Percentiles rank a stretch among this genome's conserved stretches.
These are phyloP conservation scores for Coemansia sp. DNA, from an alignment of 192 early-diverging fungal genomes.

Conservation along the genomic window DNA sequence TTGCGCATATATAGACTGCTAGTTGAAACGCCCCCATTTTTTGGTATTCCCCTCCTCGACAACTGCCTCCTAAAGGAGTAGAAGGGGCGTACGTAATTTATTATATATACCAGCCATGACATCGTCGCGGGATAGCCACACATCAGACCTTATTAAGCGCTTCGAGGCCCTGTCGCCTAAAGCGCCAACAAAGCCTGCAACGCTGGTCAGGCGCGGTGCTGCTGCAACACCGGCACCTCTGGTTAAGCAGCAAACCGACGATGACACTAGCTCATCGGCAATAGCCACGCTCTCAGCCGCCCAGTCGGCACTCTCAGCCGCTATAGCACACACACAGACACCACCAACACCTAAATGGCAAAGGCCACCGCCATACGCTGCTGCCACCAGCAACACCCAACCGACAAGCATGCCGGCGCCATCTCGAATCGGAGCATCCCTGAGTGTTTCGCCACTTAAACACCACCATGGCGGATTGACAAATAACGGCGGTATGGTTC, in stretches of 20 bases:
- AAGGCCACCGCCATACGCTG: neutral
- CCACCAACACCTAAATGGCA: neutral
- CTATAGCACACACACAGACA: conserved; percentile 2
- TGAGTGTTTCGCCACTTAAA: too few species aligned
- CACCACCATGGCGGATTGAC: neutral
- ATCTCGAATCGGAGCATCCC: neutral
- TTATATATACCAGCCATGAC: neutral
- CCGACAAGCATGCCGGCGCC: neutral
- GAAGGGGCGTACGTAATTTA: neutral
- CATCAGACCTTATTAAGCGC: conserved; percentile 39
- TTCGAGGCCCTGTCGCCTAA: conserved; percentile 31
- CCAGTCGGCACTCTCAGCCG: conserved; percentile 5
- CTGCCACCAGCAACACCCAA: neutral
- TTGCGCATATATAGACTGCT: neutral
- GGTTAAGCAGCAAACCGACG: neutral
- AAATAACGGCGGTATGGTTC: neutral
- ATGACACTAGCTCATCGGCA: neutral
- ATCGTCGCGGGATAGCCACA: conserved; percentile 11
- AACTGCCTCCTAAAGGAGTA: too few species aligned
- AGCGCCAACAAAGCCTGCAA: neutral
- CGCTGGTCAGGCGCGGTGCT: neutral
- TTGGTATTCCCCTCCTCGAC: too few species aligned
- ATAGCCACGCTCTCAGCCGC: neutral
- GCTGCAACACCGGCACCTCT: neutral
- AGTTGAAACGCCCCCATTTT: too few species aligned